Evolutionary conservation across 768 basidiomycete genomes (phyloP).

Genomic region (Tephrocybe sp.): DNA sequence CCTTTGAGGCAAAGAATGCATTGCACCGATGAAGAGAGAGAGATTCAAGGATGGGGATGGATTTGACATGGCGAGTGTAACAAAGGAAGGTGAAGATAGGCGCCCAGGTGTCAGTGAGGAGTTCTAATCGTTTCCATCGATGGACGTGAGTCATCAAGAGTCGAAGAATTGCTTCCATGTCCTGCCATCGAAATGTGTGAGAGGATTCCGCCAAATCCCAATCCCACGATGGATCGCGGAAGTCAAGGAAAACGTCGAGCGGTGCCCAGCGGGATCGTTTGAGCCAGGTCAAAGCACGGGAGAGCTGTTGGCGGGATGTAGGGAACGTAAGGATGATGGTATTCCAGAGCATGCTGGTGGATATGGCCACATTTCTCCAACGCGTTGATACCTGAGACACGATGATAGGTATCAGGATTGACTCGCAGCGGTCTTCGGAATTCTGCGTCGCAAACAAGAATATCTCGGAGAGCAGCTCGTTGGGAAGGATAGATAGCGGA

Average conservation of each 20-base stretch:
- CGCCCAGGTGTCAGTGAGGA: constrained; percentile 62
- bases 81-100: constrained; percentile 55
- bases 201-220: constrained; percentile 48
- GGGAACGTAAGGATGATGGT: constrained; percentile 48
- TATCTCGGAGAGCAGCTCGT: constrained; percentile 37
- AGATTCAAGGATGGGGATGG: constrained; percentile 36
- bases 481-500: constrained; percentile 27
- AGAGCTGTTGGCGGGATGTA: constrained; percentile 33
- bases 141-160: constrained; percentile 42
- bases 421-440: constrained; percentile 24
- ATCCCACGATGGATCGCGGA: constrained; percentile 57
- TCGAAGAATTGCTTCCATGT: constrained; percentile 46
- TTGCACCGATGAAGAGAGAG: constrained; percentile 57
- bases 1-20: constrained; percentile 49
- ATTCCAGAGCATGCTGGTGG: constrained; percentile 50
- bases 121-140: constrained; percentile 48
- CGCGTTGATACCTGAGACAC: constrained; percentile 50
- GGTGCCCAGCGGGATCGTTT: constrained; percentile 45
- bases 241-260: constrained; percentile 53
- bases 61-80: constrained; percentile 31
- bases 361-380: constrained; percentile 51
- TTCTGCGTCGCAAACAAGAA: constrained; percentile 29
- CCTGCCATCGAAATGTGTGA: constrained; percentile 41
- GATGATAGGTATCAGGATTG: constrained; percentile 26
- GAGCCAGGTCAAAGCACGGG: constrained; percentile 38